phyloP scores from a whole-genome alignment of 768 basidiomycete genomes.

The Termitomyces sp. region DNA sequence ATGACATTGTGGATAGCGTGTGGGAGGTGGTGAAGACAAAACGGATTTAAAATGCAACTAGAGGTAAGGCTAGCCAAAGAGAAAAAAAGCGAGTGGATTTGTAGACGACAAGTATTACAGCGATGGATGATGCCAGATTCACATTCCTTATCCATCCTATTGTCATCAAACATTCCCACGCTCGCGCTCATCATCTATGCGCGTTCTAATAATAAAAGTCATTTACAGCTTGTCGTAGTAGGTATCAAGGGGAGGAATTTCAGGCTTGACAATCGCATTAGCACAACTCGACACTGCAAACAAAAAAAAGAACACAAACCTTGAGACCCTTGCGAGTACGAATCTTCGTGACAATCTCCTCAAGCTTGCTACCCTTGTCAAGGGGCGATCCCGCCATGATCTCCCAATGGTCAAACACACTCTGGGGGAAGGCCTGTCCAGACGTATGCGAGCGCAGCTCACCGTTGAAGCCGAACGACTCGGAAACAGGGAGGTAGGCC shows the following conservation, averaged over 20 bases:
- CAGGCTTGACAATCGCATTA: constrained; percentile 48
- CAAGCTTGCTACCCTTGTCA: constrained; percentile 90
- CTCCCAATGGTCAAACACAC: constrained; percentile 92
- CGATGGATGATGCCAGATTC: constrained; percentile 4
- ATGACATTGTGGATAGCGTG: constrained; percentile 42
- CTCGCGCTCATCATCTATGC: constrained; percentile 10
- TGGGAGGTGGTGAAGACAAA: constrained; percentile 14
- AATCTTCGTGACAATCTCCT: constrained; percentile 76
- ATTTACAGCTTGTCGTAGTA: constrained; percentile 92
- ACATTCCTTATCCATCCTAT: constrained; percentile 3
- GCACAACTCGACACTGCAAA: not conserved
- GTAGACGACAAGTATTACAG: constrained; percentile 12
- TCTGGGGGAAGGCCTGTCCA: constrained; percentile 98
- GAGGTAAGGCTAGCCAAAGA: constrained; percentile 7
- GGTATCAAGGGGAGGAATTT: constrained; percentile 79
- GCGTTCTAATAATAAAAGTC: not conserved
- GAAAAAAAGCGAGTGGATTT: constrained; percentile 19
- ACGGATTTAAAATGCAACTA: constrained; percentile 13
- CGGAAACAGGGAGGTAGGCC: constrained; percentile 88
- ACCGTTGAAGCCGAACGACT: constrained; percentile 97
- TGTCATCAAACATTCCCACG: constrained; percentile 12
- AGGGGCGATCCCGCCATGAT: constrained; percentile 75
- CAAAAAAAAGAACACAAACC: constrained; percentile 30
- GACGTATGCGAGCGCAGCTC: constrained; percentile 88
- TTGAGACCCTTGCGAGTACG: constrained; percentile 95